These are phyloP conservation scores for Rutstroemia sp. DNA, from an alignment of 2,329 filamentous ascomycete genomes.

Conservation along the genomic window DNA sequence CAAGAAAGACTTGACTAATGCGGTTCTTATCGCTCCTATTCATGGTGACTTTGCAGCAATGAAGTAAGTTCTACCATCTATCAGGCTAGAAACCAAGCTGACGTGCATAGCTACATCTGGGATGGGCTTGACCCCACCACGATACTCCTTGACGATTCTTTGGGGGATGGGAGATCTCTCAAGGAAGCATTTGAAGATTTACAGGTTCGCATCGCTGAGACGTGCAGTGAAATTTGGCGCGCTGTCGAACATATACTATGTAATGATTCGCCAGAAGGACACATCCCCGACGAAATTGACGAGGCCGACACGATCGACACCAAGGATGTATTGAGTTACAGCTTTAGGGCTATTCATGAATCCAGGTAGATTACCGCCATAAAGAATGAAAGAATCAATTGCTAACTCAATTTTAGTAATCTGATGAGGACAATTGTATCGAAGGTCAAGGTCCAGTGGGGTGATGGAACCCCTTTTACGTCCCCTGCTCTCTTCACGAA, in stretches of 20 bases:
- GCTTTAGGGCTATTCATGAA: conserved; percentile 91
- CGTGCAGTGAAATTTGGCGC: conserved; percentile 67
- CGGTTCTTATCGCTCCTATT: conserved; percentile 58
- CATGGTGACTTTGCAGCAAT: conserved; percentile 65
- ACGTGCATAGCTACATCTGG: conserved; percentile 22
- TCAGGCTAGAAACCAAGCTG: not conserved
- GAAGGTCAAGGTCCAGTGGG: conserved; percentile 38
- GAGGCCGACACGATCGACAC: conserved; percentile 66
- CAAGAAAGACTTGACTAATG: conserved; percentile 55
- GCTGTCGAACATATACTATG: conserved; percentile 74
- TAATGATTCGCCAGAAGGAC: conserved; percentile 89
- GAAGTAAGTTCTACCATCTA: conserved; percentile 35
- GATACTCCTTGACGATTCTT: not conserved
- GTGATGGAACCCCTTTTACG: conserved; percentile 36
- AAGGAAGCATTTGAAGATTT: conserved; percentile 15
- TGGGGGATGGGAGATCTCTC: not conserved
- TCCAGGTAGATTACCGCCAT: conserved; percentile 56
- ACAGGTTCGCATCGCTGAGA: conserved; percentile 49
- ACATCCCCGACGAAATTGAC: conserved; percentile 69
- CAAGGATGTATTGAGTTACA: conserved; percentile 89
- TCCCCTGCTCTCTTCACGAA: conserved; percentile 50
- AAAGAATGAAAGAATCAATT: not conserved
- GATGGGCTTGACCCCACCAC: conserved; percentile 14
- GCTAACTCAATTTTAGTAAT: conserved; percentile 44
- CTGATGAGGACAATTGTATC: conserved; percentile 57